Evolutionary conservation across 805 yeast genomes (phyloP).

Genomic region (Wickerhamiella qilinensis): DNA sequence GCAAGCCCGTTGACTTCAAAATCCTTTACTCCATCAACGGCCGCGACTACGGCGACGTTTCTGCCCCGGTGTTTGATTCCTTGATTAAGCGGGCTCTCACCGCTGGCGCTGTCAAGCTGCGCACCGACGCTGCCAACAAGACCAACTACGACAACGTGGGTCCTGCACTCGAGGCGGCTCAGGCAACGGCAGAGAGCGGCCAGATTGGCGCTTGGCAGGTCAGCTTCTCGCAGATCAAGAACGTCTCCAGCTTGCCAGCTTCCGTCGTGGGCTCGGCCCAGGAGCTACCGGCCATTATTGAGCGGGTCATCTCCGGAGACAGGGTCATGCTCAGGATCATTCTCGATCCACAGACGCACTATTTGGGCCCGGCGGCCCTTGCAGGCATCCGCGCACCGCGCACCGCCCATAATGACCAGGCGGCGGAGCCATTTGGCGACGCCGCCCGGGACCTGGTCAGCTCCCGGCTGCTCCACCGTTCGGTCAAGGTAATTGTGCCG

Average conservation of each 20-base stretch:
- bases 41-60: constrained; percentile 58
- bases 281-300: constrained; percentile 48
- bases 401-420: constrained; percentile 30
- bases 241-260: not conserved
- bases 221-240: not conserved
- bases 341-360: constrained; percentile 34
- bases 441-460: constrained; percentile 52
- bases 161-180: constrained; percentile 20
- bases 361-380: constrained; percentile 40
- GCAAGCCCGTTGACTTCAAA: constrained; percentile 43
- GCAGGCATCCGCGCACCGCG: constrained; percentile 68
- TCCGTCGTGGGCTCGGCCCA: constrained; percentile 15
- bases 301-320: constrained; percentile 66
- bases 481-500: constrained; percentile 34
- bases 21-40: constrained; percentile 34
- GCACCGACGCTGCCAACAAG: constrained; percentile 31
- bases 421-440: constrained; percentile 43
- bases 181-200: constrained; percentile 33
- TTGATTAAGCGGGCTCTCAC: constrained; percentile 38
- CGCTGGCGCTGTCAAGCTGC: constrained; percentile 46
- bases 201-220: constrained; percentile 42
- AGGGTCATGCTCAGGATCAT: constrained; percentile 47
- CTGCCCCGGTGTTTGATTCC: constrained; percentile 45
- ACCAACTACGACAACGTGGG: constrained; percentile 29
- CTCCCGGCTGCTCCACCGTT: constrained; percentile 42